These are phyloP conservation scores for Paracoccidioides brasiliensis DNA, from an alignment of 2,329 filamentous ascomycete genomes.

Conservation along the genomic window DNA sequence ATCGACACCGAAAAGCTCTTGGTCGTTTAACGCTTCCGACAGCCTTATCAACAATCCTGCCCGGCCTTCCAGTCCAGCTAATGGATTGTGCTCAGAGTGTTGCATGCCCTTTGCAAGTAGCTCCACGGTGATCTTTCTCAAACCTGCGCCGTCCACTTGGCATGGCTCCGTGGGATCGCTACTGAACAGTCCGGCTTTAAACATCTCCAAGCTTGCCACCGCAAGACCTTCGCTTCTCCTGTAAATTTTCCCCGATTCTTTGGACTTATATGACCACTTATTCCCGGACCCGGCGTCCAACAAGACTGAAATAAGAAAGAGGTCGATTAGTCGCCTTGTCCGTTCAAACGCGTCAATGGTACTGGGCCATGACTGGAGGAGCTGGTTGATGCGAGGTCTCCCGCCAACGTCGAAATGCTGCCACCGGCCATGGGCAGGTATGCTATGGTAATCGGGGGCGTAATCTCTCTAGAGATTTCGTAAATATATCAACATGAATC, in stretches of 20 bases:
- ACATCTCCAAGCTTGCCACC: slow-evolving; percentile 72
- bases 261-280: slow-evolving; percentile 84
- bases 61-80: slow-evolving; percentile 75
- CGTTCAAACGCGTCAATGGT: slow-evolving; percentile 34
- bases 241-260: slow-evolving; percentile 72
- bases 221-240: slow-evolving; percentile 79
- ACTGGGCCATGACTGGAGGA: slow-evolving; percentile 36
- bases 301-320: slow-evolving; percentile 49
- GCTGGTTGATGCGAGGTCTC: slow-evolving; percentile 35
- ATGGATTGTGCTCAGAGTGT: slow-evolving; percentile 63
- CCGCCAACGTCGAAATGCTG: slow-evolving; percentile 50
- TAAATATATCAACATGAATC: slow-evolving; percentile 6
- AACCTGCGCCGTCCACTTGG: slow-evolving; percentile 75
- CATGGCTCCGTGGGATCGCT: slow-evolving; percentile 67
- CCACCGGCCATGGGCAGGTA: slow-evolving; percentile 66
- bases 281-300: slow-evolving; percentile 69
- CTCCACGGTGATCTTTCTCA: slow-evolving; percentile 61
- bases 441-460: slow-evolving; percentile 53
- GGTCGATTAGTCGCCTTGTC: slow-evolving; percentile 43
- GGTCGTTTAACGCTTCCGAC: slow-evolving; percentile 61
- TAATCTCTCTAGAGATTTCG: slow-evolving; percentile 44
- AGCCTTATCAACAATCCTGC: slow-evolving; percentile 66
- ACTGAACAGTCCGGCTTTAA: slow-evolving; percentile 82
- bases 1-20: slow-evolving; percentile 71
- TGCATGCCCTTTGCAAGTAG: slow-evolving; percentile 72